Evolutionary conservation across 768 basidiomycete species (phyloP), one percentile per base, ranked within the genome.

Genomic region (Collybia mongolica): DNA sequence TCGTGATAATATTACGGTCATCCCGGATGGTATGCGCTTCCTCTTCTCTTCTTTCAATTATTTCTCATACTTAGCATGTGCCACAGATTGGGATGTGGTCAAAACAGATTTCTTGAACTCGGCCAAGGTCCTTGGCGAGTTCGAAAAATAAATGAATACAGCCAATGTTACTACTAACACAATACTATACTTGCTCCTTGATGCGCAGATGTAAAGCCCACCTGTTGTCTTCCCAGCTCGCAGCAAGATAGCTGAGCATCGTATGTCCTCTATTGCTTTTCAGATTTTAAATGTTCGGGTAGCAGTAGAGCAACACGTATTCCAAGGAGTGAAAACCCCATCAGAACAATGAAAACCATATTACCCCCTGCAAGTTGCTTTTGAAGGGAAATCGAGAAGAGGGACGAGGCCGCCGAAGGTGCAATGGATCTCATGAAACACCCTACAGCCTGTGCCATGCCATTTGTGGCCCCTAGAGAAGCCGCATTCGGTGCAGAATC

Each of bases 311-410:
- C 54, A 12, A 67, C 37, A 17, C 61, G 61, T 8, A 71, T 54
- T 1, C 67, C 66, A 5, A 66, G 39, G 24, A 65, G 39, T 11
- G 61, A 61, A 6, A 69, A 44, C 2, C 43, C 60, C 19, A 72
- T 49, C 14, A 76, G 55, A 8, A 75, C 37, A 18, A 69, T 57
- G 56, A 72, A 77, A 1, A 74, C 72, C 52, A 76, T 59, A 45
- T 75, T 69, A 1, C 81, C 81, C 1, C 77, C 75, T 1, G 71
- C 59, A 37, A 80, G 64, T 36, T 74, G 66, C 35, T 60, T 60
- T 49, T 81, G 65, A 6, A 77, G 43, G 0, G 81, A 82, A 0
- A 80, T 54, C 1, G 84, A 77, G 54, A 82, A 85, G 14, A 85
- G 62, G 0, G 83, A 83, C 2, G 80, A 76, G 5, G 82, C 74